Conservation (phyloP, 164 flowering plant species). For the Magnolia sinica region DNA sequence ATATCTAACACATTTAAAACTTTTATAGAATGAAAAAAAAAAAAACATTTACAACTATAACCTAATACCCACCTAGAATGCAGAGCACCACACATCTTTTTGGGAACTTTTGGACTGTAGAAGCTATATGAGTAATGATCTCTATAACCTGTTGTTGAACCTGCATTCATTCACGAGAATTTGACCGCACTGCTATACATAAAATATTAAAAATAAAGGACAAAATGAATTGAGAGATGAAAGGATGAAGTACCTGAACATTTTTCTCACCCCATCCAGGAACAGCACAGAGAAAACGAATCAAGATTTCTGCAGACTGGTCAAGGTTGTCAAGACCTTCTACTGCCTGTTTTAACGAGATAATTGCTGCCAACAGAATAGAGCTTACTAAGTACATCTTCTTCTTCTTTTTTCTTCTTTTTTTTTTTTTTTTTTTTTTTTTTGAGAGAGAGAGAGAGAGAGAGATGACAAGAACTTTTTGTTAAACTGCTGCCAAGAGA, state of each 20-base stretch:
- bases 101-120: conserved; percentile 69
- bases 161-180: conserved; percentile 40
- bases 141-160: conserved; percentile 97
- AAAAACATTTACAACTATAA: not conserved
- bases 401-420: too few species aligned
- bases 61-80: conserved; percentile 48
- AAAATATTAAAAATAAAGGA: not conserved
- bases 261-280: conserved; percentile 99
- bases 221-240: not conserved
- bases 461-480: too few species aligned
- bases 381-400: conserved; percentile 1
- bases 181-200: too few species aligned
- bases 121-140: conserved; percentile 62
- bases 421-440: too few species aligned
- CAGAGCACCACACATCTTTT: conserved; percentile 95
- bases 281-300: conserved; percentile 74
- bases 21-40: not conserved
- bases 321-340: conserved; percentile 64
- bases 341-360: conserved; percentile 66
- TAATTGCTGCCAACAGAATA: conserved; percentile 60
- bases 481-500: too few species aligned
- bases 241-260: conserved; percentile 68
- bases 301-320: conserved; percentile 69
- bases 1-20: not conserved
- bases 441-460: too few species aligned